Conservation (phyloP, 768 basidiomycete species). For the Neoboletus subvelutipes region DNA sequence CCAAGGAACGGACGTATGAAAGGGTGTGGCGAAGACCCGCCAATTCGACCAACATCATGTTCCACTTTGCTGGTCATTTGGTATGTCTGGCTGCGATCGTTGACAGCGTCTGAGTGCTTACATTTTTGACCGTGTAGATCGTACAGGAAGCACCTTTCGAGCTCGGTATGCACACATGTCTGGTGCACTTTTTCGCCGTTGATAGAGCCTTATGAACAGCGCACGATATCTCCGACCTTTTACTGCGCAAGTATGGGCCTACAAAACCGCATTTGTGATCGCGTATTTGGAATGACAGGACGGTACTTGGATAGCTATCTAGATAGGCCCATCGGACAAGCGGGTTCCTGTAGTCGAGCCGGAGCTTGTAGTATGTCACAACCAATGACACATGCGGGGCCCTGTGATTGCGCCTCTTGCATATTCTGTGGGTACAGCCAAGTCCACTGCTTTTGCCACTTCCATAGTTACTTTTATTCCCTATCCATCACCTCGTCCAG, state of each 20-base stretch:
- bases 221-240: constrained; percentile 26
- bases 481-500: constrained; percentile 1
- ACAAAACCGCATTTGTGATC: not conserved
- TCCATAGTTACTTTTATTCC: not conserved
- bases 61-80: constrained; percentile 29
- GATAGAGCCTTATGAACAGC: constrained; percentile 15
- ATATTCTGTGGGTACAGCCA: constrained; percentile 4
- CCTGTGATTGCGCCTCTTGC: not conserved
- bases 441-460: not conserved
- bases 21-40: constrained; percentile 32
- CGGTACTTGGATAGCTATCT: no score
- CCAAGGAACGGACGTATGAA: constrained; percentile 10
- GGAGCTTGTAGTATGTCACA: not conserved
- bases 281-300: not conserved
- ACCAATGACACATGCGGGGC: not conserved
- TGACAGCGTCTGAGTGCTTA: not conserved
- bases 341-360: not conserved
- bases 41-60: constrained; percentile 30
- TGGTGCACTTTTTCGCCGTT: not conserved
- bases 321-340: no score
- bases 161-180: constrained; percentile 23
- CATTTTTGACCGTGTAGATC: constrained; percentile 16
- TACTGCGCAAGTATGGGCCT: constrained; percentile 14
- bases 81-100: constrained; percentile 18
- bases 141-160: constrained; percentile 31